Conservation (phyloP, 768 basidiomycete genomes). For the Suillus fuscotomentosus region DNA sequence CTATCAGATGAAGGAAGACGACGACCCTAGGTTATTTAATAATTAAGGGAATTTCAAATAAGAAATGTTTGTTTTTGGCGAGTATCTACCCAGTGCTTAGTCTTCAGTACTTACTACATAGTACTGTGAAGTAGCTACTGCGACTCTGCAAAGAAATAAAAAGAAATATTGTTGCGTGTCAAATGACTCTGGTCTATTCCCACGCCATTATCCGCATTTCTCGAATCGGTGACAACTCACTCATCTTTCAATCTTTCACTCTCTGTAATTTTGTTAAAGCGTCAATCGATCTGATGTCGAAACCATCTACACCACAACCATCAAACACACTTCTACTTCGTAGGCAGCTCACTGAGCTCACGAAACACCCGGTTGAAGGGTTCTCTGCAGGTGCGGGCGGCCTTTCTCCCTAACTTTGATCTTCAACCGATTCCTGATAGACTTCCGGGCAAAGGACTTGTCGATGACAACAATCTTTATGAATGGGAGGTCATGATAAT, state of each 20-base stretch:
- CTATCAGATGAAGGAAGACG: too few species aligned
- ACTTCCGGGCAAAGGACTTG: conserved; percentile 62
- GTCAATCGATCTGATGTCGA: conserved; percentile 39
- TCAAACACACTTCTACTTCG: conserved; percentile 61
- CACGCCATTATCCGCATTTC: not conserved
- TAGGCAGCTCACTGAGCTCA: conserved; percentile 80
- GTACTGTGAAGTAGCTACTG: not conserved
- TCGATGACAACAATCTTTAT: conserved; percentile 90
- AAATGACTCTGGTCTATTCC: not conserved
- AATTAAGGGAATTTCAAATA: not conserved
- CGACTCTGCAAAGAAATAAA: not conserved
- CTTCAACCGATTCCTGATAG: conserved; percentile 34
- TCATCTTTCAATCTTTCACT: not conserved
- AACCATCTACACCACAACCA: conserved; percentile 36
- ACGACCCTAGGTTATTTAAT: not conserved
- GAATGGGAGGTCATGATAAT: conserved; percentile 98
- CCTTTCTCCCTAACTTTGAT: conserved; percentile 25
- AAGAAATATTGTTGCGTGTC: not conserved
- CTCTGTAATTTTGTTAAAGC: not conserved
- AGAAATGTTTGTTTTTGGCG: not conserved
- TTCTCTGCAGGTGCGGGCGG: conserved; percentile 82
- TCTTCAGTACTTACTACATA: too few species aligned
- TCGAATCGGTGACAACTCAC: not conserved
- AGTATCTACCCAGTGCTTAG: too few species aligned
- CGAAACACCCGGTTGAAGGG: conserved; percentile 91